Base-by-base conservation (phyloP, 2,329 filamentous ascomycete species). In the Amylocarpus encephaloides region DNA sequence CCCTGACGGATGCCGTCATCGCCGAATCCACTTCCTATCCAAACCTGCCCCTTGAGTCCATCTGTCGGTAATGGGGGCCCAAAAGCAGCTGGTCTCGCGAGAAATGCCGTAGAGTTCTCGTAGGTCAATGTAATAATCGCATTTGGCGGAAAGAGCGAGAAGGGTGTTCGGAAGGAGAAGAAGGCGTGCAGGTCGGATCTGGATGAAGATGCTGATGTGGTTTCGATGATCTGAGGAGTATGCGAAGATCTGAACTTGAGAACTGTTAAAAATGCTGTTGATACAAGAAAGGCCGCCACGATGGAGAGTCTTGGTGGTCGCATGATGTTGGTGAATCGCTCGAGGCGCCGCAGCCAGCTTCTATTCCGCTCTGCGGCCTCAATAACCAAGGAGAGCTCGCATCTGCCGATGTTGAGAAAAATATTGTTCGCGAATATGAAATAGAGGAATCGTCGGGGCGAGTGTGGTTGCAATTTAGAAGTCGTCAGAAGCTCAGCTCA, bases 101-200 rank as follows among this genome's bases (percentile, higher is more conserved):
- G 77, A 71, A 98, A 98, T 60, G 94, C 95, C 11, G 93, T 98
- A 59, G 89, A 95, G 69, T 98, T 98, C 70, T 98, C 93, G 69
- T 97, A 90, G 64, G 91, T 95, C 54, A 98, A 78, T 68, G 88
- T 95, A 66, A 98, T 96, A 62, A 94, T 87, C 43, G 93, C 93
- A 57, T 93, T 95, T 3, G 91, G 91, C 4, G 92, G 91, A 66
- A 98, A 98, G 18, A 98, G 81, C 16, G 88, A 90, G 57, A 91
- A 88, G 1, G 91, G 85, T 5, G 83, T 76, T 52, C 82, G 82
- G 68, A 88, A 86, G 56, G 84, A 84, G 68, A 88, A 82, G 56
- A 88, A 72, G 35, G 77, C 73, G 50, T 71, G 71, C 43, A 83
- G 66, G 49, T 76, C 70, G 32, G 74, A 71, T 22, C 54, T 59